Percentiles rank a stretch among this genome's conserved stretches.
phyloP scores from a whole-genome alignment of 495 filamentous ascomycete genomes.

The Penicillium arizonense region DNA sequence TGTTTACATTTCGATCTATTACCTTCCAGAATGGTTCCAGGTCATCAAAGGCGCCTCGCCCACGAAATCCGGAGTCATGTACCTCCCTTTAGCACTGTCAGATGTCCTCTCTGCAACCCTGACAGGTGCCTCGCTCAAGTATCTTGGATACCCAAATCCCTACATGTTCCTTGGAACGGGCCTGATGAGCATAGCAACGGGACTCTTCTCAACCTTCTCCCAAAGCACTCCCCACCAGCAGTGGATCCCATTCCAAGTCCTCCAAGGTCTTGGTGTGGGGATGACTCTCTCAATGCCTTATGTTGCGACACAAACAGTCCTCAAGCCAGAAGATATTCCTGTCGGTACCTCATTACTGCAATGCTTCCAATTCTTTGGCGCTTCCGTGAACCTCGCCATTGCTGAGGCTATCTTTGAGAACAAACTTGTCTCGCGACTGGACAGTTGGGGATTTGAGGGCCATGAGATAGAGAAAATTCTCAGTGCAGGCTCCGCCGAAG shows the following conservation, averaged over 20 bases:
- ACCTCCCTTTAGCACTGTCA: conserved; percentile 14
- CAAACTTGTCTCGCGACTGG: neutral
- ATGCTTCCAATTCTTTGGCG: conserved; percentile 10
- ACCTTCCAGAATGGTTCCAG: conserved; percentile 40
- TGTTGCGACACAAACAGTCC: conserved; percentile 3
- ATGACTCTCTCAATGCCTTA: conserved; percentile 9
- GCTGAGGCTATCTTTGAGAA: conserved; percentile 9
- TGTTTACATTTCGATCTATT: conserved; percentile 26
- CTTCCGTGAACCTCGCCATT: conserved; percentile 4
- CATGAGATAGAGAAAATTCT: neutral
- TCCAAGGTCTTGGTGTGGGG: conserved; percentile 5
- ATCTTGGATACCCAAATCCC: conserved; percentile 5
- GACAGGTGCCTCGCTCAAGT: conserved; percentile 1
- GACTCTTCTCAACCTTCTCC: conserved; percentile 8
- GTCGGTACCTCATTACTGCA: conserved; percentile 5
- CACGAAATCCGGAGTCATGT: conserved; percentile 23
- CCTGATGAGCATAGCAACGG: conserved; percentile 7
- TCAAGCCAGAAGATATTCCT: conserved; percentile 9
- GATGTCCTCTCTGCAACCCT: conserved; percentile 1
- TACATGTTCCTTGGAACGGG: conserved; percentile 5
- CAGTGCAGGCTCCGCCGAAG: conserved; percentile 1
- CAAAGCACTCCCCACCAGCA: neutral
- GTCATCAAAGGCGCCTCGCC: conserved; percentile 27
- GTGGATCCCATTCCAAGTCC: conserved; percentile 10
- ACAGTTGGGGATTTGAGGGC: neutral